A percentile compares a stretch with the other conserved stretches of the same genome.
Conservation (phyloP, 306 rosid genomes). For the Cicer judaicum region DNA sequence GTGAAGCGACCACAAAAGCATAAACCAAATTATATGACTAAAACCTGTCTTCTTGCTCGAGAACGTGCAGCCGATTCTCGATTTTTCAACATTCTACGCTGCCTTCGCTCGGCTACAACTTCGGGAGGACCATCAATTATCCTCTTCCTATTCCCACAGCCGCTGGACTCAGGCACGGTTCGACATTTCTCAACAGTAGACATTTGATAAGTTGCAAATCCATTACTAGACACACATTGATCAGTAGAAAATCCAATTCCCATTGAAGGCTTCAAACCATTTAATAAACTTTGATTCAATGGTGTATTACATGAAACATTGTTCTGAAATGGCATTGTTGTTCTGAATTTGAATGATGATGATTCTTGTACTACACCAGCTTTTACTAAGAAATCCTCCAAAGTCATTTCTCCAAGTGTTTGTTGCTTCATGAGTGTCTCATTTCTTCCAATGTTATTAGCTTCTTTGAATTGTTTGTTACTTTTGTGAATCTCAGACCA, state of each 20-base stretch:
- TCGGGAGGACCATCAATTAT: constrained; percentile 64
- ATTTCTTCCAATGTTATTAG: neutral
- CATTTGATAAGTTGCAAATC: constrained; percentile 43
- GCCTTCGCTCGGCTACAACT: constrained; percentile 68
- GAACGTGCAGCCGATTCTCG: constrained; percentile 88
- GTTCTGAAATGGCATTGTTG: constrained; percentile 37
- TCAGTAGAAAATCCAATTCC: constrained; percentile 32
- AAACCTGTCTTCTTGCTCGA: constrained; percentile 82
- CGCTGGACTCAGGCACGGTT: constrained; percentile 46
- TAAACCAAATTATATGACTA: neutral
- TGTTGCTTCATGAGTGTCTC: constrained; percentile 45
- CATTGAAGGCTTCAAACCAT: constrained; percentile 40
- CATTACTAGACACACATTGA: constrained; percentile 43
- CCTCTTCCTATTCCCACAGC: constrained; percentile 49
- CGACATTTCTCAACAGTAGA: constrained; percentile 38
- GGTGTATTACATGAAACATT: constrained; percentile 19
- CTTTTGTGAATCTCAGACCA: constrained; percentile 69
- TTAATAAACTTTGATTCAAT: constrained; percentile 32
- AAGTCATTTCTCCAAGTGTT: constrained; percentile 65
- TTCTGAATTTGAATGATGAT: constrained; percentile 1
- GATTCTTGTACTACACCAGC: constrained; percentile 72
- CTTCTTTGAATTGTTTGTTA: constrained; percentile 6
- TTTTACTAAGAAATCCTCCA: constrained; percentile 76
- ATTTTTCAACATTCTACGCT: constrained; percentile 81
- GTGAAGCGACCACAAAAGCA: neutral